Base-by-base conservation (phyloP, 2,329 filamentous ascomycete species). In the Fusarium tjaetaba region DNA sequence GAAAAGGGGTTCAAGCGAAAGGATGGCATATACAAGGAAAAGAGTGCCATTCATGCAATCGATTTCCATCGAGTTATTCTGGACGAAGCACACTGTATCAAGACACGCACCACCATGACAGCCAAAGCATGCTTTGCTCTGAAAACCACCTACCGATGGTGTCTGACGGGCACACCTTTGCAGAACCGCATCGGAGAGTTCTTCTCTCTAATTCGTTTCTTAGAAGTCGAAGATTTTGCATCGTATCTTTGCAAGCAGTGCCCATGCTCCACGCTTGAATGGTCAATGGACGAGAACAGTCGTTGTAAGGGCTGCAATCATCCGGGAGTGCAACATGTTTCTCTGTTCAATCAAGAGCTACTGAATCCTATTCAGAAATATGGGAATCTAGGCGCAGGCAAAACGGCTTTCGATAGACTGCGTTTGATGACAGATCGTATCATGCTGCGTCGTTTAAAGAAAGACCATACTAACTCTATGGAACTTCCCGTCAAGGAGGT, bases 101-200 rank as follows among this genome's bases (percentile, higher is more conserved):
- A 94, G 86, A 91, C 91, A 16, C 91, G 96, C 69, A 94, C 92
- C 28, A 97, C 95, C 14, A 94, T 95, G 84, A 96, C 96, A 18
- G 96, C 96, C 28, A 97, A 94, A 82, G 96, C 96, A 45, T 98
- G 96, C 81, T 98, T 98, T 80, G 95, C 95, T 2, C 86, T 99
- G 46, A 92, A 95, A 68, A 93, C 93, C 24, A 91, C 89, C 24
- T 97, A 96, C 83, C 97, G 97, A 77, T 98, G 96, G 94, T 99
- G 96, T 80, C 86, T 99, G 67, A 96, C 94, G 22, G 96, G 96
- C 14, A 99, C 96, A 2, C 96, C 96, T 1, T 90, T 99, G 3
- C 96, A 99, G 81, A 99, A 98, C 79, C 93, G 96, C 60, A 98
- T 98, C 74, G 96, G 96, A 78, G 96, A 98, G 81, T 97, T 98